Base-by-base conservation (phyloP, 2,329 filamentous ascomycete species). In the Rachicladosporium sp. region DNA sequence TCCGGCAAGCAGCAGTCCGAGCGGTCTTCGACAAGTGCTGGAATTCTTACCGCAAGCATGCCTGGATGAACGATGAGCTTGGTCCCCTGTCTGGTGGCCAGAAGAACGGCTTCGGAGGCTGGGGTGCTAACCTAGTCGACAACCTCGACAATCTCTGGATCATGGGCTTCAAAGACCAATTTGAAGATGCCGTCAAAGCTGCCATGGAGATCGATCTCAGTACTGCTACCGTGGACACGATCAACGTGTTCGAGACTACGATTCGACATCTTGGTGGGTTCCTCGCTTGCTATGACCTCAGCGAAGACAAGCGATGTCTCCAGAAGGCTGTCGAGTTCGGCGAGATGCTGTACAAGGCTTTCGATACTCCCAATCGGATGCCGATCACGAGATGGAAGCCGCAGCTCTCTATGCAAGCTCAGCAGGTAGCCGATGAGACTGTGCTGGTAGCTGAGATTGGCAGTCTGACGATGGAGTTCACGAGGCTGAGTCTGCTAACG, bases 61-160 rank as follows among this genome's bases (percentile, higher is more conserved):
- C 88, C 8, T 89, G 85, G 78, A 73, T 80, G 46, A 83, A 93
- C 50, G 89, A 96, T 55, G 89, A 95, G 63, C 63, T 95, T 6
- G 70, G 66, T 12, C 89, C 89, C 0, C 27, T 58, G 10, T 73
- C 75, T 11, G 78, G 77, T 38, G 66, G 63, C 12, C 76, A 68
- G 46, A 75, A 76, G 15, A 83, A 95, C 54, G 83, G 85, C 0
- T 95, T 95, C 58, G 89, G 85, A 54, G 84, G 82, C 35, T 93
- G 87, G 87, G 82, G 82, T n/a, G 86, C 86, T 12, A 91, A 86
- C 0, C 58, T 93, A 45, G 82, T 94, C 9, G 86, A 94, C 64
- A 67, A 76, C 1, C 64, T 88, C 36, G 80, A 84, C 53, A 76
- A 76, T n/a, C 63, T 85, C 10, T 83, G 79, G 78, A 79, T 84